Percentiles rank a stretch among this genome's conserved stretches.
These are phyloP conservation scores for Piper betle DNA, from an alignment of 164 flowering plant genomes.

Conservation along the genomic window DNA sequence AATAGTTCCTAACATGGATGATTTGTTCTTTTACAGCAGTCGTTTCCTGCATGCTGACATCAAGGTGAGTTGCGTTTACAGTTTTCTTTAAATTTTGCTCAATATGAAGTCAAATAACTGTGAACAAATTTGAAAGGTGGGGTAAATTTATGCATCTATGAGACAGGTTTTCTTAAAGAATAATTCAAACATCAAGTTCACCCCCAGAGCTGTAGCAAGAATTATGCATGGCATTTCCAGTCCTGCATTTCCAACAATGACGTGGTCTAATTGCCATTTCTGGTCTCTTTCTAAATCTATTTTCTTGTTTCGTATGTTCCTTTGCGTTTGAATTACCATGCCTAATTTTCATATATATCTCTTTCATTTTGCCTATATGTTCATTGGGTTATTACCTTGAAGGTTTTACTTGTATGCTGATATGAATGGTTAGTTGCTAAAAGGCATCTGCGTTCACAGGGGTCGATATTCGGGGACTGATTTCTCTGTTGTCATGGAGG, in stretches of 20 bases:
- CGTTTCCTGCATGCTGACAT: slow-evolving; percentile 82
- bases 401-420: background rate
- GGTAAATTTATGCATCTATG: slow-evolving; percentile 1
- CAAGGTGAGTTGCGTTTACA: slow-evolving; percentile 37
- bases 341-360: background rate
- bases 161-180: slow-evolving; percentile 76
- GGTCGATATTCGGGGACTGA: slow-evolving; percentile 66
- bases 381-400: background rate
- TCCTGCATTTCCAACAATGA: slow-evolving; percentile 77
- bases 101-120: background rate
- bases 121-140: background rate
- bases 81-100: background rate
- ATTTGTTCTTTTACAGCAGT: slow-evolving; percentile 34
- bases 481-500: slow-evolving; percentile 68
- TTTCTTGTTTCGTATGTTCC: background rate
- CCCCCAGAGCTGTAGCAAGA: slow-evolving; percentile 92
- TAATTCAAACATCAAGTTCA: slow-evolving; percentile 72
- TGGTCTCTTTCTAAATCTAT: slow-evolving; percentile 40
- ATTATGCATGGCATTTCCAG: slow-evolving; percentile 91
- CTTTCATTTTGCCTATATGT: background rate
- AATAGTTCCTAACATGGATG: background rate
- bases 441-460: slow-evolving; percentile 32
- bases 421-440: background rate
- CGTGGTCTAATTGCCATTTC: slow-evolving; percentile 90
- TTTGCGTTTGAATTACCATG: background rate